Evolutionary conservation across 495 filamentous ascomycete species (phyloP), one percentile per base, ranked within the genome.

Genomic region (Cercophora scortea): DNA sequence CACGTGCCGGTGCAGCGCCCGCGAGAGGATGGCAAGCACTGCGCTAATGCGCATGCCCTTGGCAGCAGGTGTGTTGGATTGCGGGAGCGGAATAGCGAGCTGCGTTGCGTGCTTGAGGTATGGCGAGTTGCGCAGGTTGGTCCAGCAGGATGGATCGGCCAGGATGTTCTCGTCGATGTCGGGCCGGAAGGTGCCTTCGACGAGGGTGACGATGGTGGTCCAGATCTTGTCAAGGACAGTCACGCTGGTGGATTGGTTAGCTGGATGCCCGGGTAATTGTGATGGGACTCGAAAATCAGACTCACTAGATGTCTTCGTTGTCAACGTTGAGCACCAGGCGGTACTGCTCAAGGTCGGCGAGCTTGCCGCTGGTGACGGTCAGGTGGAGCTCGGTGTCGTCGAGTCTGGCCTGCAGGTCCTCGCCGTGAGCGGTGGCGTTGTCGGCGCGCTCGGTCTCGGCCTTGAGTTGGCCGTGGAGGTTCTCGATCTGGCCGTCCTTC

Each of bases 41-140:
- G 66, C 66, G 40, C 53, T 56, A 55, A 69, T 69, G 59, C 66
- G 64, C 66, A 69, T 69, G 3, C 64, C 66, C 55, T 69, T 69
- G 34, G 66, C 66, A 4, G 66, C 64, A 1, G 66, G 51, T 11
- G 64, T 56, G 61, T 69, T 69, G 55, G 60, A 62, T 35, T 65
- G 66, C 12, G 66, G 66, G 1, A 69, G 51, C 0, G 66, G 66
- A 42, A 69, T 62, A 9, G 62, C 58, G 9, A 63, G 62, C 18
- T 64, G 61, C 0, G 62, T 67, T 4, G 66, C 64, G 54, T 65
- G 62, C 56, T 67, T 67, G 53, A 69, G 66, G 48, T 69, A 65
- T 0, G 61, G 64, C 4, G 64, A 67, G 52, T 52, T 64, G 47
- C 66, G 66, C 15, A 69, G 62, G 54, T 69, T 69, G 52, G 54